Base-by-base conservation (phyloP, 192 early-diverging fungal genomes). In the Coemansia sp. region DNA sequence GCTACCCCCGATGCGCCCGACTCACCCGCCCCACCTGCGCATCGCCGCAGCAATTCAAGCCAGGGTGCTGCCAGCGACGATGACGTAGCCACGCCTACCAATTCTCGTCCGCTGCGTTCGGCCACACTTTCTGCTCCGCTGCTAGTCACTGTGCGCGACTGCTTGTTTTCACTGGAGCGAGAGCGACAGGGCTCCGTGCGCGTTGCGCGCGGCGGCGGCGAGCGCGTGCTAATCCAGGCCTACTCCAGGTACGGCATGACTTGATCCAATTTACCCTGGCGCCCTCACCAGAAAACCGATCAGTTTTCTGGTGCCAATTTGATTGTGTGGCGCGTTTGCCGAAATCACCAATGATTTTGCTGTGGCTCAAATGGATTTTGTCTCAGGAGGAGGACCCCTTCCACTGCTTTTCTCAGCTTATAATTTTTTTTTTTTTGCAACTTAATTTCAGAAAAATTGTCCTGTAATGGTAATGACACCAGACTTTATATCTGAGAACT, bases 151-250 rank as follows among this genome's bases (percentile, higher is more conserved):
- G 85, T 90, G 23, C 78, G 79, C 49, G 90, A 92, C 73, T 89
- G 88, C 4, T 71, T 92, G 10, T 90, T 90, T 63, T 88, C 85
- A 24, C 78, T 92, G 22, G 89, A 91, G 68, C 85, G 86, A 5
- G 89, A 92, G 78, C 68, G 73, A 19, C 62, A 69, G 49, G 68
- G 78, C 38, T 56, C 34, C 41, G 78, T 74, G 10, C 61, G 78
- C 2, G 78, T 74, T 27, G 66, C 72, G 5, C 68, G 73, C 7
- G 78, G 78, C 47, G 58, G 77, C 41, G 77, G 77, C 16, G 65
- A 68, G 41, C 73, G 78, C 22, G 72, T 81, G 32, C 60, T 81
- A 62, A 71, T 74, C 32, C 71, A 71, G 47, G 68, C 72, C 1
- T 71, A 68, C 48, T 32, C 54, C 4, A 73, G 67, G 22, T 73